Evolutionary conservation across 78 protist species (phyloP).

Genomic region (Anaeramoeba ignava): DNA sequence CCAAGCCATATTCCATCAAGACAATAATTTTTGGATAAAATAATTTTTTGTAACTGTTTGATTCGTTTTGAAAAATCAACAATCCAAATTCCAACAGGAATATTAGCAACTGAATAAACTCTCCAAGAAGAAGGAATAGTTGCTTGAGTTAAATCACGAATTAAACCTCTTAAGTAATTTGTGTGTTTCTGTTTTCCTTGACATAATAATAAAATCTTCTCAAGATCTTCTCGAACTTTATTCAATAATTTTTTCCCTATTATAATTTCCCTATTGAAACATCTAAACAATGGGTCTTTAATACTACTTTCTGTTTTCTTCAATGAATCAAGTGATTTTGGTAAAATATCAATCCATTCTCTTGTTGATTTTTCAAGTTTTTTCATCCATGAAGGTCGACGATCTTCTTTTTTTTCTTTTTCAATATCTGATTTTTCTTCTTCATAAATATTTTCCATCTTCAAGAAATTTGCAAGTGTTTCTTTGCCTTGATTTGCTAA

Average conservation of each 20-base stretch:
- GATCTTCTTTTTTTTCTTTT: neutral
- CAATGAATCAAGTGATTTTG: neutral
- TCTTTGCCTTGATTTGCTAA: conserved; percentile 26
- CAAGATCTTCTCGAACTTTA: conserved; percentile 45
- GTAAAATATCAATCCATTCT: neutral
- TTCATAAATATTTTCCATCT: conserved; percentile 22
- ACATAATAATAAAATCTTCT: conserved; percentile 4
- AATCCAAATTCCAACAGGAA: conserved; percentile 45
- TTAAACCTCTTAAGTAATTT: neutral
- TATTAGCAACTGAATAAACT: conserved; percentile 41
- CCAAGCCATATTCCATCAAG: conserved; percentile 57
- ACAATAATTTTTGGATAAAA: neutral
- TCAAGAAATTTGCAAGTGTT: conserved; percentile 6
- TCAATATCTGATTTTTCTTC: conserved; percentile 15
- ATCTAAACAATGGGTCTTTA: conserved; percentile 54
- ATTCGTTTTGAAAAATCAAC: conserved; percentile 32
- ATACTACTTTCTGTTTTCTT: neutral
- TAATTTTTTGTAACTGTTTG: neutral
- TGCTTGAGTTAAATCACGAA: neutral
- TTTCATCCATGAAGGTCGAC: neutral
- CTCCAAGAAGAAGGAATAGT: conserved; percentile 56
- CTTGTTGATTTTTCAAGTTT: neutral
- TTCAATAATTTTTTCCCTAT: conserved; percentile 42
- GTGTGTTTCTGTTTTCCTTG: neutral
- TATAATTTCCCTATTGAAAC: conserved; percentile 55